Evolutionary conservation across 352 stramenopile genomes (phyloP), one percentile per base, ranked within the genome.

Genomic region (Globisporangium alternatum): DNA sequence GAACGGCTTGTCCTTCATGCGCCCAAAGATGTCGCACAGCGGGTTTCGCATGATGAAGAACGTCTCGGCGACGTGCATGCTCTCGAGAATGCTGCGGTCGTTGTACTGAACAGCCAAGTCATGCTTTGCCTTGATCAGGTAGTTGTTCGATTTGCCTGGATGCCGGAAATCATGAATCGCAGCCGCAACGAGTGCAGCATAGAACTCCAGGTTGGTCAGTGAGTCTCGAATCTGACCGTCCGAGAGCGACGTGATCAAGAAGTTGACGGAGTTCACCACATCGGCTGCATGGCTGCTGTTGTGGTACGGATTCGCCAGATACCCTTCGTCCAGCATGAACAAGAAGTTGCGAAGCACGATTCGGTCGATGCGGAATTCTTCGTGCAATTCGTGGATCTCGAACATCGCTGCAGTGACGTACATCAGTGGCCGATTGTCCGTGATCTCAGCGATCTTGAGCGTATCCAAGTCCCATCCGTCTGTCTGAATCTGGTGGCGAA

Each of bases 131-230:
- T 91, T 93, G 67, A 94, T 89, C 25, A 92, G 72, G 68, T 93
- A 95, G 66, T 90, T 91, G 74, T 95, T 93, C 12, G 82, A 91
- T 52, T 91, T 92, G 49, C 86, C 86, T 17, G 84, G 85, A 65
- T 96, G 88, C 1, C 82, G 72, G 57, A 95, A 93, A 61, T 96
- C 88, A 58, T 96, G 88, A 62, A 95, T 91, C 2, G 88, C 86
- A 15, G 85, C 86, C 19, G 83, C 86, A 31, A 95, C 75, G 5
- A 95, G 69, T 28, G 85, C 80, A 25, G 85, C 85, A 62, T 90
- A 93, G 51, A 93, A 87, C 63, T 93, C 85, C 17, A 90, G 70
- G 61, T 90, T 90, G 19, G 80, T 91, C 30, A 93, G 71, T 9
- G 80, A 78, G 62, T 91, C 83, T 33, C 79, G 77, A 43, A 93